A percentile compares a stretch with the other conserved stretches of the same genome.
Conservation (phyloP, 2,329 filamentous ascomycete genomes). For the Hypomyces perniciosus region DNA sequence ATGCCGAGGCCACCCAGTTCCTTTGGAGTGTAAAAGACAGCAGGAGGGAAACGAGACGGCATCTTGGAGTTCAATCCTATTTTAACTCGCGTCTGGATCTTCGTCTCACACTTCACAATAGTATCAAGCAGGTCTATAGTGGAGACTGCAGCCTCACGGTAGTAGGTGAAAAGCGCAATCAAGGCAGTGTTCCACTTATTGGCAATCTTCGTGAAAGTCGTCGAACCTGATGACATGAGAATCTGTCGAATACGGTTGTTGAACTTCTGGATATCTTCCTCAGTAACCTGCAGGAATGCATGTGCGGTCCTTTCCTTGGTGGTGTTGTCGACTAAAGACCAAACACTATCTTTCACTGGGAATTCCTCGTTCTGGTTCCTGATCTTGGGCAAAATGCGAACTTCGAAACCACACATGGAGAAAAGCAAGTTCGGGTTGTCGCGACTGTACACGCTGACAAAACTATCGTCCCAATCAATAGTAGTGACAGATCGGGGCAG, state of each 20-base stretch:
- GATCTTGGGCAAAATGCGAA: conserved; percentile 90
- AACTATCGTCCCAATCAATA: conserved; percentile 98
- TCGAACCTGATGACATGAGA: conserved; percentile 98
- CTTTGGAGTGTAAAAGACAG: conserved; percentile 98
- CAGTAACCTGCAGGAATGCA: conserved; percentile 94
- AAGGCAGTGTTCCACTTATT: conserved; percentile 99
- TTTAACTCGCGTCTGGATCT: conserved; percentile 98
- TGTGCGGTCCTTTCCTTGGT: conserved; percentile 96
- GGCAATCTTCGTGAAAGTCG: conserved; percentile 98
- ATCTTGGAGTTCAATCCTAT: conserved; percentile 99
- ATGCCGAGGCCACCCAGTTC: conserved; percentile 95
- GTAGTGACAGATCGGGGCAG: conserved; percentile 91
- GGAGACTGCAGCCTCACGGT: conserved; percentile 93
- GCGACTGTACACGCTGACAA: conserved; percentile 93
- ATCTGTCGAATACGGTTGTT: conserved; percentile 99
- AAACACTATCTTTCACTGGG: conserved; percentile 94
- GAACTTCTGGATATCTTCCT: conserved; percentile 97
- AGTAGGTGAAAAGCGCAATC: conserved; percentile 97
- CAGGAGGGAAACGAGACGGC: conserved; percentile 96
- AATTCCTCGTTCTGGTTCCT: conserved; percentile 96
- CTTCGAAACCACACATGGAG: conserved; percentile 97
- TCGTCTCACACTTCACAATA: conserved; percentile 98
- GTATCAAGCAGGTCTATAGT: conserved; percentile 92
- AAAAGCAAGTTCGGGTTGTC: conserved; percentile 97
- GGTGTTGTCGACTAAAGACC: conserved; percentile 93